Evolutionary conservation across 495 filamentous ascomycete species (phyloP), one percentile per base, ranked within the genome.

Genomic region (Daldinia childiae): DNA sequence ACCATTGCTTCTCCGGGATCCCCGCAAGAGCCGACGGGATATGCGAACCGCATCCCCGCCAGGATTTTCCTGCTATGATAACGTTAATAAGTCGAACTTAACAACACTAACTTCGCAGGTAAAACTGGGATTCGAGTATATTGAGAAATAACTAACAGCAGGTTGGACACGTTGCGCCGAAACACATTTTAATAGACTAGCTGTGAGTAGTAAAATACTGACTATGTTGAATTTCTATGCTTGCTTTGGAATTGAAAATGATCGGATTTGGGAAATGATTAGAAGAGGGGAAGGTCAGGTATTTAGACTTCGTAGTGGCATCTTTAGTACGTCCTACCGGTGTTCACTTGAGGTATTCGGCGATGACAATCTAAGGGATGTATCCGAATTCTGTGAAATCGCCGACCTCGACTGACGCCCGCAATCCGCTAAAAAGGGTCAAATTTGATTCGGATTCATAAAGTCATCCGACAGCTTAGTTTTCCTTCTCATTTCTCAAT

Each of bases 11-110:
- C 62, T 87, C 80, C 27, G 87, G 82, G 11, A 90, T 77, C 12
- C 79, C 70, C 65, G 87, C 82, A 75, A 92, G 85, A n/a, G 90
- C 89, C 0, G 78, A 78, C 26, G 89, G 84, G 58, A 92, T 82
- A 70, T 92, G 90, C 71, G 39, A 77, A 51, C 90, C 90, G 81
- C 90, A 92, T 71, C 90, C 90, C 77, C 83, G 87, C 90, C 90
- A 92, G 56, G 87, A 80, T 75, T 83, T 78, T 79, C 90, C 90
- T 41, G 86, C 90, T 91, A 58, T 64, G 30, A 58, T 19, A 1
- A 12, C 4, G 34, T 68, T 62, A 68, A 64, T 43, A 34, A 48
- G 17, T n/a, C 14, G 17, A 50, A 14, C 7, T 8, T 27, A 39
- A 29, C 7, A 34, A 30, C 5, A 15, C 19, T 45, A 21, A n/a